A percentile compares a stretch with the other conserved stretches of the same genome.
Evolutionary conservation across 2,329 filamentous ascomycete species (phyloP).

Genomic region (Bimuria novae-zelandiae): DNA sequence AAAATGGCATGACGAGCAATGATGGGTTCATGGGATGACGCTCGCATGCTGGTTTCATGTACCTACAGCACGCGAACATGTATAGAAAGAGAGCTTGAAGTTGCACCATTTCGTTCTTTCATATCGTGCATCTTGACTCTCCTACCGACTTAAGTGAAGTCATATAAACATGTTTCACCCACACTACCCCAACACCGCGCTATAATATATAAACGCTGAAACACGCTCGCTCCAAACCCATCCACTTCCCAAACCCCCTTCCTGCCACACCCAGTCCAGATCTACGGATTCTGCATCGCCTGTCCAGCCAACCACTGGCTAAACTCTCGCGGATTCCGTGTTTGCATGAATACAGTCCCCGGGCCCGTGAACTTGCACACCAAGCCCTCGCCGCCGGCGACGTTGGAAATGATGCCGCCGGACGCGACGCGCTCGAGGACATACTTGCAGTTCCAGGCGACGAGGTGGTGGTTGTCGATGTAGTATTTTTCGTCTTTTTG

Average conservation of each 20-base stretch:
- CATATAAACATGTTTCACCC: too few species aligned
- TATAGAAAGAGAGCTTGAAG: background rate
- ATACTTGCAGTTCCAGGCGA: slow-evolving; percentile 97
- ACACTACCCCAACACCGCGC: background rate
- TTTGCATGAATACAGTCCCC: slow-evolving; percentile 90
- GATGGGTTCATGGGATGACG: background rate
- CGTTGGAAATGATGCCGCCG: slow-evolving; percentile 87
- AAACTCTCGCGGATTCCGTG: slow-evolving; percentile 76
- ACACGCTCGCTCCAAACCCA: too few species aligned
- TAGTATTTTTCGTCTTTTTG: slow-evolving; percentile 80
- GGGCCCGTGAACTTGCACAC: slow-evolving; percentile 92
- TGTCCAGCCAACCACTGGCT: slow-evolving; percentile 53
- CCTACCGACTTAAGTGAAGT: too few species aligned
- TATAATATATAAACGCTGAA: background rate
- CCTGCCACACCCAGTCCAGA: background rate
- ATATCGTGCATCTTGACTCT: background rate
- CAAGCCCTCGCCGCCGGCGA: slow-evolving; percentile 81
- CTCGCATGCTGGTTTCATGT: slow-evolving; percentile 6
- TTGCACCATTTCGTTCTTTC: background rate
- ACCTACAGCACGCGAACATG: slow-evolving; percentile 3
- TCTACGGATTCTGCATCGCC: slow-evolving; percentile 8
- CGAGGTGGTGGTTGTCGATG: slow-evolving; percentile 89
- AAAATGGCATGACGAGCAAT: background rate
- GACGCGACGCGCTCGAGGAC: slow-evolving; percentile 86
- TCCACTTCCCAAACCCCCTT: too few species aligned